Evolutionary conservation across 169 alveolate species (phyloP), one percentile per base, ranked within the genome.

Genomic region (Cryptosporidium bovis): DNA sequence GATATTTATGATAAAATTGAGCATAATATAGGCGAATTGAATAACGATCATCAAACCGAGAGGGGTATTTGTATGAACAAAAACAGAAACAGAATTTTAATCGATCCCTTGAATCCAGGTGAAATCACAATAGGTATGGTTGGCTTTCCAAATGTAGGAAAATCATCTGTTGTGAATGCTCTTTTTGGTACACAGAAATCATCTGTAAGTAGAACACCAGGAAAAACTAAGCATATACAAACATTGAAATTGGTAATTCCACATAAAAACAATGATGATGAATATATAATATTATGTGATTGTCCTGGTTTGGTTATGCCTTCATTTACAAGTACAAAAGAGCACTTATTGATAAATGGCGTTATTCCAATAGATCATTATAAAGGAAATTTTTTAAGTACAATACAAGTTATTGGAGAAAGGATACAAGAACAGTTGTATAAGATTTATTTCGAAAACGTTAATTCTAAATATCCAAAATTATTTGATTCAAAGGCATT

Each of bases 141-240:
- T 8, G 99, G 99, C n/a, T 98, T 95, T 91, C 99, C 99, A 16
- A 98, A 98, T 91, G 99, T 98, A n/a, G 99, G 99, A 34, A 98
- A 98, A 92, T 96, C 99, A 51, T 97, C 99, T 24, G 95, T 98
- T 51, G 98, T 98, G 60, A 98, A 98, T 87, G 97, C 97, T n/a
- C 93, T 98, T 51, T 90, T 96, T 92, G 97, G 96, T 27, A 90
- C 83, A 50, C 98, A 98, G 85, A 94, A 95, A 87, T 99, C 97
- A 0, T 97, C 97, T 31, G 99, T 98, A 15, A 98, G 99, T 44
- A 87, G 96, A 44, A 95, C 95, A 84, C 99, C 99, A 7, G 99
- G 99, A 3, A 97, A 98, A 90, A 98, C 99, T 6, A 97, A 97
- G 90, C 99, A 97, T 89, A 94, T 98, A 68, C 99, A 98, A 77